A percentile compares a stretch with the other conserved stretches of the same genome.
Evolutionary conservation across 768 basidiomycete genomes (phyloP).

Genomic region (Trametes cubensis): DNA sequence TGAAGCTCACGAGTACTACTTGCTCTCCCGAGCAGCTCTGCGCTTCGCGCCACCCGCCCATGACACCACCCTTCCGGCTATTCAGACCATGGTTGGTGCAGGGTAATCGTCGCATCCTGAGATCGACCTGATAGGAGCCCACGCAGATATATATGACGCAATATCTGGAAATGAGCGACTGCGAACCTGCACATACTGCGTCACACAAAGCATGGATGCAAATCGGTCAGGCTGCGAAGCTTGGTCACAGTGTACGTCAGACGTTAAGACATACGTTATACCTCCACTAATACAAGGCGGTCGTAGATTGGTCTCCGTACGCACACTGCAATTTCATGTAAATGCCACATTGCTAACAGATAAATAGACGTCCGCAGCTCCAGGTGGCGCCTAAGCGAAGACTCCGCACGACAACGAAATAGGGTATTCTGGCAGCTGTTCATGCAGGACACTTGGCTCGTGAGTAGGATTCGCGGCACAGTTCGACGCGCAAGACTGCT

Average conservation of each 20-base stretch:
- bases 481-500: too few relatives aligned
- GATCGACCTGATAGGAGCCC: constrained; percentile 36
- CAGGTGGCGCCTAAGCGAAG: constrained; percentile 59
- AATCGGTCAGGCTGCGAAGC: constrained; percentile 59
- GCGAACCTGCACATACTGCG: constrained; percentile 43
- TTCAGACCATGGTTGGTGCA: constrained; percentile 53
- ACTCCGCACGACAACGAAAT: constrained; percentile 49
- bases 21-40: constrained; percentile 57
- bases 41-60: constrained; percentile 48
- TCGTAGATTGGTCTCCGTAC: constrained; percentile 56
- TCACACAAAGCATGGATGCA: constrained; percentile 57
- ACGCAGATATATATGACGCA: constrained; percentile 43
- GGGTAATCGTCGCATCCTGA: constrained; percentile 25
- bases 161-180: constrained; percentile 61
- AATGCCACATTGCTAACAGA: neutral
- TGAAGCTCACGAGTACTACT: constrained; percentile 64
- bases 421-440: constrained; percentile 74
- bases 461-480: constrained; percentile 30
- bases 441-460: constrained; percentile 61
- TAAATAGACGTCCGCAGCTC: constrained; percentile 57
- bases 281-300: too few relatives aligned
- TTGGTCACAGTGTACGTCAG: constrained; percentile 59
- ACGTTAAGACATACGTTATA: too few relatives aligned
- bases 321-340: neutral
- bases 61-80: constrained; percentile 55